Evolutionary conservation across 257 asterid genomes (phyloP).

Genomic region (Solanum infundibuliforme): DNA sequence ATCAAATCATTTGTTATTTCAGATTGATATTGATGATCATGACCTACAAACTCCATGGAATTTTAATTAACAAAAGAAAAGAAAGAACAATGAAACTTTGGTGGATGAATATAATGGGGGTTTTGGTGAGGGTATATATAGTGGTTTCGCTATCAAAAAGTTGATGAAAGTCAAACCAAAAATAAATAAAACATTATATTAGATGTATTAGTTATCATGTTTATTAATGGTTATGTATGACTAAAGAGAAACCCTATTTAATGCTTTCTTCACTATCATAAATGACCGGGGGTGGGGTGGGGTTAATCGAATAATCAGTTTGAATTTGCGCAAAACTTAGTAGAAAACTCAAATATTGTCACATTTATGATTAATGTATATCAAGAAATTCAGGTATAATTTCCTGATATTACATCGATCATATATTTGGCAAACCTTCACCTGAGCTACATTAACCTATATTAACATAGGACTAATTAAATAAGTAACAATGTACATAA

Average conservation of each 20-base stretch:
- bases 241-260: neutral
- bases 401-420: neutral
- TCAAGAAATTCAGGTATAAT: neutral
- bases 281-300: neutral
- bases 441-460: neutral
- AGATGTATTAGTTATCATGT: neutral
- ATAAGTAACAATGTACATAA: neutral
- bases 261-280: neutral
- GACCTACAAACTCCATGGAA: neutral
- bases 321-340: neutral
- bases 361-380: neutral
- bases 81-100: neutral
- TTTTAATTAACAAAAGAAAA: neutral
- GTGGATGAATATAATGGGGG: neutral
- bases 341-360: neutral
- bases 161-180: neutral
- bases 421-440: neutral
- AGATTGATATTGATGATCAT: neutral
- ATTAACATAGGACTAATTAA: neutral
- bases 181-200: neutral
- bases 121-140: neutral
- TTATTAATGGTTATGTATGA: neutral
- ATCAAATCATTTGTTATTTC: neutral
- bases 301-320: neutral
- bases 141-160: neutral